Conservation (phyloP, 352 stramenopile species). For the Phytophthora europaea region DNA sequence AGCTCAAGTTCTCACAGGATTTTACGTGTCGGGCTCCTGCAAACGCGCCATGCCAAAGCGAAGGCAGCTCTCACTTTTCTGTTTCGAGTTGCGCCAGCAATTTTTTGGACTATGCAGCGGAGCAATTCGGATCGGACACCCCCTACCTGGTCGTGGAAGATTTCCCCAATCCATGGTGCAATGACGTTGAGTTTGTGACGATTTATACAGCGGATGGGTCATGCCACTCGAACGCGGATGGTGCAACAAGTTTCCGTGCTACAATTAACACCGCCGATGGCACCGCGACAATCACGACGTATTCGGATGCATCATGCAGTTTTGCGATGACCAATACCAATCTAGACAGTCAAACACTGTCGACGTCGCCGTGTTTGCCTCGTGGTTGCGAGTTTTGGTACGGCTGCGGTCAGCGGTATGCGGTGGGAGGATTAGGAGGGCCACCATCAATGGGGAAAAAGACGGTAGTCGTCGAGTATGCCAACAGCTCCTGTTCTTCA, state of each 20-base stretch:
- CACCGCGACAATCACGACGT: conserved; percentile 10
- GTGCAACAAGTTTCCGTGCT: conserved; percentile 5
- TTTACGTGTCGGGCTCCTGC: conserved; percentile 1
- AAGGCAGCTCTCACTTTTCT: neutral
- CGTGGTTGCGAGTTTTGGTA: conserved; percentile 5
- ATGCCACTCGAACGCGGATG: conserved; percentile 9
- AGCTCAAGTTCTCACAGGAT: conserved; percentile 13
- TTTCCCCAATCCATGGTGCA: conserved; percentile 7
- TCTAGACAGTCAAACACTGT: conserved; percentile 8
- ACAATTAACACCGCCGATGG: conserved; percentile 6
- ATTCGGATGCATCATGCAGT: conserved; percentile 4
- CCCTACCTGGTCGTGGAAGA: conserved; percentile 19
- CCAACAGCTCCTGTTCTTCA: neutral
- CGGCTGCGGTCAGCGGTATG: conserved; percentile 1
- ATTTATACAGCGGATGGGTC: conserved; percentile 11
- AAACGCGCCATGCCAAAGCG: conserved; percentile 1
- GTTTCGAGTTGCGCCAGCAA: neutral
- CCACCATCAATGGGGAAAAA: conserved; percentile 10
- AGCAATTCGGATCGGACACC: conserved; percentile 5
- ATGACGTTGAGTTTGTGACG: conserved; percentile 6
- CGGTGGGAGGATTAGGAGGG: conserved; percentile 11
- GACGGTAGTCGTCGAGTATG: conserved; percentile 11
- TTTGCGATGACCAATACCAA: neutral
- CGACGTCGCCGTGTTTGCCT: conserved; percentile 11
- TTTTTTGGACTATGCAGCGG: neutral